Percentiles rank a stretch among this genome's conserved stretches.
Evolutionary conservation across 371 early-diverging fungal genomes (phyloP).

Genomic region (Circinella umbellata): DNA sequence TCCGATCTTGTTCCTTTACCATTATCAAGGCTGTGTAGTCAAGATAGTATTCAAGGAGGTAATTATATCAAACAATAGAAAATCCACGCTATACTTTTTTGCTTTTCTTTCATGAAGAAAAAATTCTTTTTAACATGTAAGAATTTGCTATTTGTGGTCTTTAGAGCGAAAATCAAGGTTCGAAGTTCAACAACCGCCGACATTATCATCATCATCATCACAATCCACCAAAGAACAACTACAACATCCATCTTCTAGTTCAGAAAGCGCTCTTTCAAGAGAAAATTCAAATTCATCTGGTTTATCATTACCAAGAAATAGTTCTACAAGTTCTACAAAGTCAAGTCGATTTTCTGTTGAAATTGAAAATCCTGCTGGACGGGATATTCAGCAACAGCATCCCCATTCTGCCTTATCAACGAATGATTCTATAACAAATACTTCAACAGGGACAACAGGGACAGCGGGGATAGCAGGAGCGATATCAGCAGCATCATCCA

Average conservation of each 20-base stretch:
- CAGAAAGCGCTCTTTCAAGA: slow-evolving; percentile 31
- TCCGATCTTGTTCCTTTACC: slow-evolving; percentile 14
- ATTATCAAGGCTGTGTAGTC: slow-evolving; percentile 18
- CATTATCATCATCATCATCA: not conserved
- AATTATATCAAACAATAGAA: not conserved
- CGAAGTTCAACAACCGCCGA: slow-evolving; percentile 24
- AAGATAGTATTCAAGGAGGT: slow-evolving; percentile 22
- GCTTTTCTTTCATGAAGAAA: too few relatives aligned
- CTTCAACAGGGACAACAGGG: not conserved
- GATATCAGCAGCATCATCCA: not conserved
- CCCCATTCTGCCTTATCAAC: slow-evolving; percentile 8
- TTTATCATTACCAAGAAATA: slow-evolving; percentile 24
- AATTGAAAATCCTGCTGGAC: slow-evolving; percentile 15
- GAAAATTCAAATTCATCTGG: slow-evolving; percentile 47
- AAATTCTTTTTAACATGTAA: too few relatives aligned
- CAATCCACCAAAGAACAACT: slow-evolving; percentile 3
- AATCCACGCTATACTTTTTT: not conserved
- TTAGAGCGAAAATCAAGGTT: slow-evolving; percentile 30
- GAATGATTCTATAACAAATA: not conserved
- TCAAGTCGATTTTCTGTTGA: slow-evolving; percentile 34
- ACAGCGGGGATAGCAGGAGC: not conserved
- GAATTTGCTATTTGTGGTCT: too few relatives aligned
- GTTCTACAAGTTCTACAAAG: slow-evolving; percentile 25
- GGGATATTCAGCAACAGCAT: slow-evolving; percentile 2
- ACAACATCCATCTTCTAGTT: slow-evolving; percentile 15